These are phyloP conservation scores for Niveomyces coronatus DNA, from an alignment of 2,329 filamentous ascomycete genomes.

Conservation along the genomic window DNA sequence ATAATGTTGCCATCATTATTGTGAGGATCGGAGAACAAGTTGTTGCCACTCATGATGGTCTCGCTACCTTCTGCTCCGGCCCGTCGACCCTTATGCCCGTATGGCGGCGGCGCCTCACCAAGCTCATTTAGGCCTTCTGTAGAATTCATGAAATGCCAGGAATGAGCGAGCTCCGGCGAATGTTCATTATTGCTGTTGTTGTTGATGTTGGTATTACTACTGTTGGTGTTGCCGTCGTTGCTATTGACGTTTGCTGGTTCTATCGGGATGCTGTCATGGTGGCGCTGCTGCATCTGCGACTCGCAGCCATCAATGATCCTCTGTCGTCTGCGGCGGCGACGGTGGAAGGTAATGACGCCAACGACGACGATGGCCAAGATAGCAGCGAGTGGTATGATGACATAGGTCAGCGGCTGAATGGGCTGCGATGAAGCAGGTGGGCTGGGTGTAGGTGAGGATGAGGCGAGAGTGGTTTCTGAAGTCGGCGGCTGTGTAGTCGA, in stretches of 20 bases:
- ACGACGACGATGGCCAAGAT: slow-evolving; percentile 29
- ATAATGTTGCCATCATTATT: not conserved
- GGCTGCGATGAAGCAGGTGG: not conserved
- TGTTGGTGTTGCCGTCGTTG: not conserved
- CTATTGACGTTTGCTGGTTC: too few relatives aligned
- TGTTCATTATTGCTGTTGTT: not conserved
- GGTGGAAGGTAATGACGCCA: slow-evolving; percentile 32
- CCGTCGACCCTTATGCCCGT: slow-evolving; percentile 28
- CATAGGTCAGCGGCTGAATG: slow-evolving; percentile 44
- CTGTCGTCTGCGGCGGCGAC: slow-evolving; percentile 23
- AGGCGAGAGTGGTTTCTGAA: not conserved
- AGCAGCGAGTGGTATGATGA: slow-evolving; percentile 39
- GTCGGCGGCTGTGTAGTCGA: slow-evolving; percentile 3
- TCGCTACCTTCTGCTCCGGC: not conserved
- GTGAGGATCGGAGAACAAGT: not conserved
- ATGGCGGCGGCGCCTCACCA: slow-evolving; percentile 56
- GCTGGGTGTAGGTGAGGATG: not conserved
- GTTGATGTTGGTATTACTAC: not conserved
- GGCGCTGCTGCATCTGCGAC: slow-evolving; percentile 8
- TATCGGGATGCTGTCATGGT: not conserved
- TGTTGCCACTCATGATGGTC: not conserved
- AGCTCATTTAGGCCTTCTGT: slow-evolving; percentile 52
- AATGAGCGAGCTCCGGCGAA: not conserved
- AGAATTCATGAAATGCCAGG: slow-evolving; percentile 14
- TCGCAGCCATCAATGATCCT: not conserved